Evolutionary conservation across 2,329 filamentous ascomycete species (phyloP).

Genomic region (Ilyonectria sp.): DNA sequence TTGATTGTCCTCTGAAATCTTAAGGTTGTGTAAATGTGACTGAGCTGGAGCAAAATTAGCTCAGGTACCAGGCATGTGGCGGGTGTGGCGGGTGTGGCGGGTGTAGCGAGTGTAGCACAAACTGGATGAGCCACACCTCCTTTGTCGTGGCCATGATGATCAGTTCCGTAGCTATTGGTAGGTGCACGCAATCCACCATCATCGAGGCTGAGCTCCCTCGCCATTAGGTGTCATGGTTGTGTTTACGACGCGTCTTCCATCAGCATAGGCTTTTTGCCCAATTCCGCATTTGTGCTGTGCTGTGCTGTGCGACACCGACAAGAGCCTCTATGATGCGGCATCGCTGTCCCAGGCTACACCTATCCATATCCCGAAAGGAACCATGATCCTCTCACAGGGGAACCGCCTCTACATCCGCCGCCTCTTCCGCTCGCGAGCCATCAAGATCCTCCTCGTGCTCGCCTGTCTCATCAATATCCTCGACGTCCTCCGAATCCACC

Average conservation of each 20-base stretch:
- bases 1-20: background rate
- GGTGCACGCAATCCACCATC: background rate
- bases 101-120: conserved; percentile 2
- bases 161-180: background rate
- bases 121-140: conserved; percentile 3
- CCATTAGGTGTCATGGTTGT: conserved; percentile 21
- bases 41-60: background rate
- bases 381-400: conserved; percentile 50
- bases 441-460: conserved; percentile 54
- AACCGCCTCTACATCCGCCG: conserved; percentile 56
- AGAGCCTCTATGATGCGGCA: conserved; percentile 40
- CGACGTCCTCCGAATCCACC: conserved; percentile 57
- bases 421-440: conserved; percentile 54
- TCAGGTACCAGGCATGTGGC: background rate
- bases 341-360: conserved; percentile 36
- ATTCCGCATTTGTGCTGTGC: conserved; percentile 10
- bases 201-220: background rate
- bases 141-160: background rate
- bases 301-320: conserved; percentile 6
- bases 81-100: background rate
- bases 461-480: conserved; percentile 56
- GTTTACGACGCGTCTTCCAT: conserved; percentile 8
- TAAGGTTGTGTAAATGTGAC: background rate
- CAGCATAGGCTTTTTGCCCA: background rate
- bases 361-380: conserved; percentile 34